Percentiles rank a stretch among this genome's conserved stretches.
Conservation (phyloP, 2,329 filamentous ascomycete genomes). For the Fusarium sp. region DNA sequence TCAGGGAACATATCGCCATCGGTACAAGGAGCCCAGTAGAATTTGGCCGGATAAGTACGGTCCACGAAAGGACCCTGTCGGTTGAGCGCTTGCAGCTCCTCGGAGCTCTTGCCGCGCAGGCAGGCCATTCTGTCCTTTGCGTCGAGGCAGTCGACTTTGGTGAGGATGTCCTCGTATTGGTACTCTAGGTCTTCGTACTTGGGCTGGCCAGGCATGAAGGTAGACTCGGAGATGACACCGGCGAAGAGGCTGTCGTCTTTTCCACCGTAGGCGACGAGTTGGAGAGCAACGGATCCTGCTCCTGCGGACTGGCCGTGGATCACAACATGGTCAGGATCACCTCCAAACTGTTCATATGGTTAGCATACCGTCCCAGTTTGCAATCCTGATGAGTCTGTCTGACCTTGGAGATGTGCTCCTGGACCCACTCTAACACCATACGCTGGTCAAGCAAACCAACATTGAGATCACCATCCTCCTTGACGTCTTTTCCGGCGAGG, state of each 20-base stretch:
- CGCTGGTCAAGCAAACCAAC: constrained; percentile 74
- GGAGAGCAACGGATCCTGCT: constrained; percentile 68
- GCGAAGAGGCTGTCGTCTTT: constrained; percentile 60
- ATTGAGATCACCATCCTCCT: constrained; percentile 69
- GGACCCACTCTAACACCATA: constrained; percentile 70
- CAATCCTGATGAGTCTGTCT: not conserved
- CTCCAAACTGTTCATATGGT: constrained; percentile 61
- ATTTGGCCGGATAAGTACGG: constrained; percentile 51
- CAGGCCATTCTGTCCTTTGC: constrained; percentile 54
- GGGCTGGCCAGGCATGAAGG: constrained; percentile 64
- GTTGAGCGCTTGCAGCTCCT: constrained; percentile 57
- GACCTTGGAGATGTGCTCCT: constrained; percentile 66
- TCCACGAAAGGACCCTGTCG: constrained; percentile 55
- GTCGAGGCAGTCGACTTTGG: constrained; percentile 52
- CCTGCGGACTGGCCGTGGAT: constrained; percentile 73
- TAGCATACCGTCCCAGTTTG: not conserved
- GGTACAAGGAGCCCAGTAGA: constrained; percentile 65
- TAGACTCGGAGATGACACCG: constrained; percentile 60
- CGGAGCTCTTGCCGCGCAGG: constrained; percentile 53
- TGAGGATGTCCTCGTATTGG: constrained; percentile 57
- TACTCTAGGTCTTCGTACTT: constrained; percentile 59
- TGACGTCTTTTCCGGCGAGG: constrained; percentile 68
- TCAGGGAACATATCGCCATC: constrained; percentile 61
- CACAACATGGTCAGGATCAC: constrained; percentile 69
- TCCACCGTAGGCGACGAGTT: constrained; percentile 61